These are phyloP conservation scores for Begonia masoniana DNA, from an alignment of 306 rosid genomes.

Conservation along the genomic window DNA sequence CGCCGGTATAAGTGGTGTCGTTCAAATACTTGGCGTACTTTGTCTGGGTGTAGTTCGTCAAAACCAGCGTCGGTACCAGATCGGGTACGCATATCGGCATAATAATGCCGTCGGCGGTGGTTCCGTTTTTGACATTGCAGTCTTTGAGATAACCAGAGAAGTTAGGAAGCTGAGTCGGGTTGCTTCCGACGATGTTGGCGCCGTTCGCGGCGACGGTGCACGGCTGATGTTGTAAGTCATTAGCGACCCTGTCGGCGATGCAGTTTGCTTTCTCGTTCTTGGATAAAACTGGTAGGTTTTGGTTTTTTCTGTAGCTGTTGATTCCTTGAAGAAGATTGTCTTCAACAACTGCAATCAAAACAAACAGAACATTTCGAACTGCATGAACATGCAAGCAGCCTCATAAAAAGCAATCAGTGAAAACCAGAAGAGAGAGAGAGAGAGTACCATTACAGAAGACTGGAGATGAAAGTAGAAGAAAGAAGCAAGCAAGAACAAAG, in stretches of 20 bases:
- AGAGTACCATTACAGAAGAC: too few relatives aligned
- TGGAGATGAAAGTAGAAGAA: too few relatives aligned
- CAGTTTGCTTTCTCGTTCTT: slow-evolving; percentile 33
- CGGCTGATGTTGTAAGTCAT: slow-evolving; percentile 20
- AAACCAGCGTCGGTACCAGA: slow-evolving; percentile 18
- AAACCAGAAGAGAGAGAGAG: too few relatives aligned
- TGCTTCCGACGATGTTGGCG: slow-evolving; percentile 6
- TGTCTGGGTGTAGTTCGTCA: slow-evolving; percentile 21
- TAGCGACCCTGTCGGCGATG: slow-evolving; percentile 44
- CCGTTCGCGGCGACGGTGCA: slow-evolving; percentile 26
- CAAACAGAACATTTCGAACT: too few relatives aligned
- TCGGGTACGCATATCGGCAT: slow-evolving; percentile 25
- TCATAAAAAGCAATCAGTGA: too few relatives aligned
- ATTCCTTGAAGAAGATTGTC: slow-evolving; percentile 50
- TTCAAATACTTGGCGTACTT: slow-evolving; percentile 33
- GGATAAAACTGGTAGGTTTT: slow-evolving; percentile 22
- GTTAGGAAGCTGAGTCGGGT: slow-evolving; percentile 8
- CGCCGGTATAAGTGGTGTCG: slow-evolving; percentile 38
- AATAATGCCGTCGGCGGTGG: slow-evolving; percentile 18
- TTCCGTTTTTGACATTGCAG: slow-evolving; percentile 16
- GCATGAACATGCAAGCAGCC: too few relatives aligned
- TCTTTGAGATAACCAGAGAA: slow-evolving; percentile 8
- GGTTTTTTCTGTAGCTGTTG: slow-evolving; percentile 33
- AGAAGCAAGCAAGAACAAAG: too few relatives aligned
- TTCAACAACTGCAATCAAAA: slow-evolving; percentile 25